phyloP scores from a whole-genome alignment of 495 filamentous ascomycete species.

The Podospora fimiseda region DNA sequence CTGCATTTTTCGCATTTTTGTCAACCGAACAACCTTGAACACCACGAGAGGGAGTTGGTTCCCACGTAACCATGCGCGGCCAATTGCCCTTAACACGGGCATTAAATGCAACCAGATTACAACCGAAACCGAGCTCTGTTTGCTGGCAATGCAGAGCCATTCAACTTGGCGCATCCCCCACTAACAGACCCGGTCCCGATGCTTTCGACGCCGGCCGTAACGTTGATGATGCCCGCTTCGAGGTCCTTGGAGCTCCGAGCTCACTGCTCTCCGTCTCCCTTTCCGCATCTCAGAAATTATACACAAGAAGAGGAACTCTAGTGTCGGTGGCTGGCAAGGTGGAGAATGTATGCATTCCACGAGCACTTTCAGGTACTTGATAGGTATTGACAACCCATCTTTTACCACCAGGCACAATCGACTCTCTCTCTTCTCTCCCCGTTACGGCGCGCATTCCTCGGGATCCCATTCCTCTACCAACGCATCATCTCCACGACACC shows the following conservation, averaged over 20 bases:
- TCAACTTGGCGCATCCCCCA: slow-evolving; percentile 48
- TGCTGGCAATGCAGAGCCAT: slow-evolving; percentile 47
- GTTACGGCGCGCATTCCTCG: slow-evolving; percentile 64
- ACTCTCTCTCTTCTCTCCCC: slow-evolving; percentile 83
- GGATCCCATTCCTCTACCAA: slow-evolving; percentile 93
- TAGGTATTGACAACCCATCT: slow-evolving; percentile 10
- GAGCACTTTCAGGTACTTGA: slow-evolving; percentile 9
- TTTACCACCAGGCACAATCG: slow-evolving; percentile 56
- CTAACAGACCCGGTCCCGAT: slow-evolving; percentile 41
- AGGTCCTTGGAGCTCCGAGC: slow-evolving; percentile 81
- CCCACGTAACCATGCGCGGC: slow-evolving; percentile 24
- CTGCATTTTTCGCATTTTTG: slow-evolving; percentile 7
- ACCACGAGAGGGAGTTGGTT: background rate
- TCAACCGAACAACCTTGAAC: background rate
- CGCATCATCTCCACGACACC: slow-evolving; percentile 77
- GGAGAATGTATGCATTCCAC: slow-evolving; percentile 60
- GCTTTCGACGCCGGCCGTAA: slow-evolving; percentile 36
- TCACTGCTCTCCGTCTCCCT: slow-evolving; percentile 89
- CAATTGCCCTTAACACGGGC: slow-evolving; percentile 21
- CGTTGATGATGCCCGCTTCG: slow-evolving; percentile 77
- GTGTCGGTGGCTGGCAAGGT: slow-evolving; percentile 84
- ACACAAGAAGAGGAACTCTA: slow-evolving; percentile 82
- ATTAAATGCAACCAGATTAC: background rate
- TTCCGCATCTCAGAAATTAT: slow-evolving; percentile 86
- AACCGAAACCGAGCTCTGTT: slow-evolving; percentile 24